These are phyloP conservation scores for Hyphodiscus hymeniophilus DNA, from an alignment of 495 filamentous ascomycete genomes.

Conservation along the genomic window DNA sequence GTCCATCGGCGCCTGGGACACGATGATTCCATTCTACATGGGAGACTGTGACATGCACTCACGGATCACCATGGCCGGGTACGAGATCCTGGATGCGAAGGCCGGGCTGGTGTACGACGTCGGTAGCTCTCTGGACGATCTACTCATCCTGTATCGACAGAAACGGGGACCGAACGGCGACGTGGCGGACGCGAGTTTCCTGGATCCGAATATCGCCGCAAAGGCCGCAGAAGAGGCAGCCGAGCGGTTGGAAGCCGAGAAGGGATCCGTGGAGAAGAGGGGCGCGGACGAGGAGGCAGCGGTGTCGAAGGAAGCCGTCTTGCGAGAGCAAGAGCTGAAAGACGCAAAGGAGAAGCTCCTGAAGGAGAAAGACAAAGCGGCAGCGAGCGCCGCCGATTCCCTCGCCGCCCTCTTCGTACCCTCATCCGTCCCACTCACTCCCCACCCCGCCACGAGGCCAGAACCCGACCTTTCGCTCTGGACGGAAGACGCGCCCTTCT, in stretches of 20 bases:
- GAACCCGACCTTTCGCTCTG: not conserved
- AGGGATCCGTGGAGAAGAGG: not conserved
- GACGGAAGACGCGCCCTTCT: conserved; percentile 12
- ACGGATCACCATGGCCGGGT: conserved; percentile 43
- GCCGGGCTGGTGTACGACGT: conserved; percentile 49
- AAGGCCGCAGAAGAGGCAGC: conserved; percentile 6
- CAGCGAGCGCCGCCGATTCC: too few species aligned
- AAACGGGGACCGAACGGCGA: conserved; percentile 16
- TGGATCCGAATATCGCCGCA: conserved; percentile 33
- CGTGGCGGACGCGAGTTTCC: conserved; percentile 19
- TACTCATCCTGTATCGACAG: conserved; percentile 37
- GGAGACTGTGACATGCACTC: conserved; percentile 53
- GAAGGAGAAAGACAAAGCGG: too few species aligned
- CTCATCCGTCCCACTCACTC: too few species aligned
- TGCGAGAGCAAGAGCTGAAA: not conserved
- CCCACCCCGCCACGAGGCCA: too few species aligned
- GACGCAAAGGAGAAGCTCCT: too few species aligned
- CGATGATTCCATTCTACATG: conserved; percentile 52
- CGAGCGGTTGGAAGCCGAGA: conserved; percentile 12
- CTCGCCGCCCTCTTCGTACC: too few species aligned
- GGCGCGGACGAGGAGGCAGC: not conserved
- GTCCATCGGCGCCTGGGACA: conserved; percentile 51
- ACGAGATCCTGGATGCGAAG: conserved; percentile 33
- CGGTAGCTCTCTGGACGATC: conserved; percentile 33
- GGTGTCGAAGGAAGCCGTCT: not conserved